Evolutionary conservation across 1,284 basidiomycete genomes (phyloP).

Genomic region (Trichosporon faecale): DNA sequence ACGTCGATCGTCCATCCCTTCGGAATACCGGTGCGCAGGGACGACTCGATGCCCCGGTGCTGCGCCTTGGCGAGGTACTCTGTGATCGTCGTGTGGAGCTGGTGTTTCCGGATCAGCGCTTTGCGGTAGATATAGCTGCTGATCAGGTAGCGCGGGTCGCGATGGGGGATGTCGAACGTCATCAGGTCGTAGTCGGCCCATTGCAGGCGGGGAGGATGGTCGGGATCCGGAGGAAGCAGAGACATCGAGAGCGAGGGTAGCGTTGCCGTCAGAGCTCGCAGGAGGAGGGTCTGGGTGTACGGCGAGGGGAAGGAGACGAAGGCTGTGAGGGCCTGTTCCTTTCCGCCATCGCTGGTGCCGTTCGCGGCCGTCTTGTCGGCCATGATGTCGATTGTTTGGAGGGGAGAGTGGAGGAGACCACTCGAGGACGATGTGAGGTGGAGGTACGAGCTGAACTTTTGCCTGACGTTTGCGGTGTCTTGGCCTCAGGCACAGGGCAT

Average conservation of each 20-base stretch:
- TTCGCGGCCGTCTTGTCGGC: background rate
- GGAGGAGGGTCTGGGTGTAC: constrained; percentile 68
- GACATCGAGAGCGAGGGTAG: constrained; percentile 40
- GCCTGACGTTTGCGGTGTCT: background rate
- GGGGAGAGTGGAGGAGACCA: background rate
- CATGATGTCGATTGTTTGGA: background rate
- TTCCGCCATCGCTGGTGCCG: background rate
- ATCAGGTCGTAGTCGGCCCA: constrained; percentile 68
- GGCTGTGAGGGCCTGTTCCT: constrained; percentile 48
- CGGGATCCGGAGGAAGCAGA: constrained; percentile 32
- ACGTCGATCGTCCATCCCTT: constrained; percentile 84
- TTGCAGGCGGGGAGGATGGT: constrained; percentile 44
- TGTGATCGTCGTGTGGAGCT: constrained; percentile 72
- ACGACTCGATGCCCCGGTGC: constrained; percentile 30
- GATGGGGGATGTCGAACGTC: constrained; percentile 66
- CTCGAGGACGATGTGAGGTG: too few relatives aligned
- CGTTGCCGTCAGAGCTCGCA: constrained; percentile 58
- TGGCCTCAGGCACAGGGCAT: background rate
- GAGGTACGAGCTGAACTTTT: background rate
- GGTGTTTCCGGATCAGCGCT: constrained; percentile 92
- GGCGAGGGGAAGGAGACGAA: constrained; percentile 75
- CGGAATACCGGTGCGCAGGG: constrained; percentile 59
- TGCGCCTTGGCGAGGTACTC: constrained; percentile 70
- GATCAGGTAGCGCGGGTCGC: constrained; percentile 58
- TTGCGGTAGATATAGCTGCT: constrained; percentile 89